Base-by-base conservation (phyloP, 2,329 filamentous ascomycete genomes). In the Pseudogymnoascus sp. region DNA sequence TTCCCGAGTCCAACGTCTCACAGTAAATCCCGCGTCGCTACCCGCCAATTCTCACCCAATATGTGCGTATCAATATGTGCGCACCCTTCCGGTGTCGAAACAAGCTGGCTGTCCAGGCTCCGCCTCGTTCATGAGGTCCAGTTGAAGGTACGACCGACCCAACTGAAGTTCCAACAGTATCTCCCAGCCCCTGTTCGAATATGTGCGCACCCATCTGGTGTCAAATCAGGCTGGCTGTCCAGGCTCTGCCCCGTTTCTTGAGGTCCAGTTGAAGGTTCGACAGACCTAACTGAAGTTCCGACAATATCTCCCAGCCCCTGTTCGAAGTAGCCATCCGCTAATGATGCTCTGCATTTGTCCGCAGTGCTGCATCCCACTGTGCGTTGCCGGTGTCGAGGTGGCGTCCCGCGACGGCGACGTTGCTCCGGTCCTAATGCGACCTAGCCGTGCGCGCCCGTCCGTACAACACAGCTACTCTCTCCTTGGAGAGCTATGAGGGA, bases 81-180 rank as follows among this genome's bases (percentile, higher is more conserved):
- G 47, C 26, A 31, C 47, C 26, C 26, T 31, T 31, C 47, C 26
- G 47, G 23, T 31, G 47, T 53, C 47, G 26, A 53, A 57, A 8
- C 50, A 33, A 33, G n/a, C 50, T 17, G 50, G 50, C 50, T 57
- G 50, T 33, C 26, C 2, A 33, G 50, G 50, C 50, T 17, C 4
- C n/a, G 50, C 50, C 50, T 19, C 50, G 28, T 57, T 15, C 28
- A 9, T 19, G 50, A 33, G 50, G 50, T 57, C 50, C 50, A 57
- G 50, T 57, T n/a, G 26, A 57, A 33, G 50, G n/a, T 57, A 3
- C 26, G 7, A 9, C 9, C 17, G 28, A 57, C 26, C 28, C 28
- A 9, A 57, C 50, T 57, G 50, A 57, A 57, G 50, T 57, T 57
- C 50, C 28, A n/a, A 57, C 50, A 57, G 50, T 57, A 31, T 57